These are phyloP conservation scores for Flaveria brownii DNA, from an alignment of 129 eudicot genomes.

Conservation along the genomic window DNA sequence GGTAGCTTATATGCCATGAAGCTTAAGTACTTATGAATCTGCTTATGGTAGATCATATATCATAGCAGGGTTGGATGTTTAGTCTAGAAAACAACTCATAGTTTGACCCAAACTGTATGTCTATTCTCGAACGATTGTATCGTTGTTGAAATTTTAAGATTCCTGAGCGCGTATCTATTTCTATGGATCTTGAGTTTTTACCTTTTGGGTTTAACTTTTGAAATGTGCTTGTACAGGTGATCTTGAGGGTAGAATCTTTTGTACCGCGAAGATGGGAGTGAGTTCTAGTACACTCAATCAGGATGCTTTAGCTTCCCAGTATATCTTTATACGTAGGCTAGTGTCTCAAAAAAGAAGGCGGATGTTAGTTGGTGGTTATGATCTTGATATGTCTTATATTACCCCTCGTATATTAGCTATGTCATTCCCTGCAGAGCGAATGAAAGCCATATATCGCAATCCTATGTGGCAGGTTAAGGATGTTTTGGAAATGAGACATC, in stretches of 20 bases:
- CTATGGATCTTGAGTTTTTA: background rate
- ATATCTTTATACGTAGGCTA: constrained; percentile 52
- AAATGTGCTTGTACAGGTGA: constrained; percentile 25
- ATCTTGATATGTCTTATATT: constrained; percentile 82
- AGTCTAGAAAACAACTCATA: no score
- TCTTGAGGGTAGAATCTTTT: constrained; percentile 21
- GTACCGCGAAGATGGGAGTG: constrained; percentile 44
- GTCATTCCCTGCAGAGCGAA: constrained; percentile 85
- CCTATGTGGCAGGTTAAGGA: constrained; percentile 88
- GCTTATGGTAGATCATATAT: background rate
- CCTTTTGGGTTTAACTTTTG: background rate
- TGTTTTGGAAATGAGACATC: constrained; percentile 68
- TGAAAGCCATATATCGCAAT: constrained; percentile 73
- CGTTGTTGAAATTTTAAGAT: background rate
- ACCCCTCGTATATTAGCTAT: constrained; percentile 72
- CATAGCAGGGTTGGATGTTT: background rate
- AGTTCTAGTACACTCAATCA: constrained; percentile 39
- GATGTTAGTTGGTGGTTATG: constrained; percentile 79
- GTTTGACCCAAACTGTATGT: background rate
- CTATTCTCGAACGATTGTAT: background rate
- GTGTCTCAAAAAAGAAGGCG: constrained; percentile 77
- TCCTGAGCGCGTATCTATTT: background rate
- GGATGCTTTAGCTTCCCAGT: constrained; percentile 37
- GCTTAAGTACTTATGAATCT: no score
- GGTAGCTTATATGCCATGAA: background rate